Evolutionary conservation across 2,329 filamentous ascomycete species (phyloP), one percentile per base, ranked within the genome.

Genomic region (Tolypocladium album): DNA sequence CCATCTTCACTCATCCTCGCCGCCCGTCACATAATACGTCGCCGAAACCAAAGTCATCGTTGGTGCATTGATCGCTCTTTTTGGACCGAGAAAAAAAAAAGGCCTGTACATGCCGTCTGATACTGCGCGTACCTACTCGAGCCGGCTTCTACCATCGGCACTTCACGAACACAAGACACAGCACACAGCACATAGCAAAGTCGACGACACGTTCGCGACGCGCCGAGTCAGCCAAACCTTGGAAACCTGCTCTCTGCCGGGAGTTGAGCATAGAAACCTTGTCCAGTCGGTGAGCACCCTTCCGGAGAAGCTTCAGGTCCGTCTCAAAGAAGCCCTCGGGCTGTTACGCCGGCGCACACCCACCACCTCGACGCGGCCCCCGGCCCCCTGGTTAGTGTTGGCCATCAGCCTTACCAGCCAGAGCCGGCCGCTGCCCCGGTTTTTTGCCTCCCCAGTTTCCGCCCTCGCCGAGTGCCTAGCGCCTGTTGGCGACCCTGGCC

Each of bases 21-120:
- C 9, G 22, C 22, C n/a, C 42, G 57, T 58, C 57, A 58, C 47
- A 58, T 59, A 59, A 27, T 55, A 34, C 56, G 36, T 57, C 27
- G 20, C 24, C 22, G 57, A 38, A 22, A 52, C 47, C 47, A 27
- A n/a, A 34, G 0, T 6, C 45, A 5, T 17, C 45, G 24, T 27
- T 27, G 24, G 45, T 52, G 47, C 47, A 31, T 31, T 31, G 24
- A 27, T 34, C 15, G 47, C 47, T 31, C 24, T 52, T 52, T 20
- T 20, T 15, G 22, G 36, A 42, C 55, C 36, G 39, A 56, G 40
- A 17, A n/a, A 36, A 9, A 56, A 31, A 42, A 24, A 31, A 20
- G 2, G 52, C 17, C 40, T 65, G 65, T 66, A 65, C 62, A 65
- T 67, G 64, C 62, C 64, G 61, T 59, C 53, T 47, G 39, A 63